These are phyloP conservation scores for Aspergillus jensenii DNA, from an alignment of 2,329 filamentous ascomycete species.

Conservation along the genomic window DNA sequence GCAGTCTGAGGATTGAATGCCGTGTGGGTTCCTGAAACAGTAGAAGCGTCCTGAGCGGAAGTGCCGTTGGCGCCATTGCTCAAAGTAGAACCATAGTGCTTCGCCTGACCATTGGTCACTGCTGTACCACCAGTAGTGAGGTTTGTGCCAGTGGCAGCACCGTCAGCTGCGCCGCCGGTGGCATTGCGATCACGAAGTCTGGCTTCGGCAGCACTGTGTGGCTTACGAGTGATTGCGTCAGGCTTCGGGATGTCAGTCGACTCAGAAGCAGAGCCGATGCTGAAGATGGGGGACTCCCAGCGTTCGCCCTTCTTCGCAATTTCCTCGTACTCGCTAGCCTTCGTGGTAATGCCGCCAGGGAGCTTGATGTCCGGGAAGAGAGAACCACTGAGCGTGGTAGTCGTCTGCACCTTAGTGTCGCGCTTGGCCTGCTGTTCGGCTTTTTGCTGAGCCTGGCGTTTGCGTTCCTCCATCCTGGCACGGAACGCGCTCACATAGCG, in stretches of 20 bases:
- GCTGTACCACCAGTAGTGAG: neutral
- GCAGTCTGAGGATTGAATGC: conserved; percentile 26
- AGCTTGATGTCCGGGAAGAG: conserved; percentile 88
- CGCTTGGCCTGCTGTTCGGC: conserved; percentile 51
- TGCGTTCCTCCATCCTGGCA: conserved; percentile 70
- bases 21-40: conserved; percentile 15
- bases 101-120: conserved; percentile 13
- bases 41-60: neutral
- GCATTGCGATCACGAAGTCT: conserved; percentile 1
- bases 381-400: conserved; percentile 83
- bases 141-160: neutral
- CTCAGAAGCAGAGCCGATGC: conserved; percentile 73
- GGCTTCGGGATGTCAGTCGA: conserved; percentile 68
- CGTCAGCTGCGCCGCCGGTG: conserved; percentile 19
- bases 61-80: conserved; percentile 12
- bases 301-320: conserved; percentile 82
- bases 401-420: conserved; percentile 76
- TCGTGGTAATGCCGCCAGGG: conserved; percentile 84
- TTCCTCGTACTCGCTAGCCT: conserved; percentile 91
- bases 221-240: conserved; percentile 58
- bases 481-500: conserved; percentile 77
- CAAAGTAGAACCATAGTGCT: neutral
- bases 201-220: conserved; percentile 44
- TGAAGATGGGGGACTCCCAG: conserved; percentile 95
- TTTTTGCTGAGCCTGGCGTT: conserved; percentile 69